These are phyloP conservation scores for Xylariaceae sp. DNA, from an alignment of 2,329 filamentous ascomycete genomes.

Conservation along the genomic window DNA sequence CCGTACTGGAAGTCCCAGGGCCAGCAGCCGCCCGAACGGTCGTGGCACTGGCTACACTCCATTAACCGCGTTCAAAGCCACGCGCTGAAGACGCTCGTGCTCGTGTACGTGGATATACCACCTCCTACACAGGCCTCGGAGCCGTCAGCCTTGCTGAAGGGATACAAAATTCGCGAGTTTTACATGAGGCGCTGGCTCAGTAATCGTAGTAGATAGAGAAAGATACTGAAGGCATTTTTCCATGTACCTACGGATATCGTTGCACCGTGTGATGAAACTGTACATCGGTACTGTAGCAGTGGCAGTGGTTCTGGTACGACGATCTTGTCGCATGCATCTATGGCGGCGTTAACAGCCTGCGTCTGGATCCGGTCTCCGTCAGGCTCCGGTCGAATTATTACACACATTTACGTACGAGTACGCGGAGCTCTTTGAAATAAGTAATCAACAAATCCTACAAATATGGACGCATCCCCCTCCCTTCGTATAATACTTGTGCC, in stretches of 20 bases:
- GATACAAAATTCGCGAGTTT: constrained; percentile 75
- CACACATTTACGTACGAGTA: no score
- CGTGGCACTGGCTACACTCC: constrained; percentile 83
- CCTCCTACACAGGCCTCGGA: constrained; percentile 54
- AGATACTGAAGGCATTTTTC: no score
- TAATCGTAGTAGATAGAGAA: constrained; percentile 57
- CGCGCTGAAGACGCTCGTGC: constrained; percentile 81
- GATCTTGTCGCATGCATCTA: no score
- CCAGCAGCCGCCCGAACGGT: constrained; percentile 44
- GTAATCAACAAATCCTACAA: no score
- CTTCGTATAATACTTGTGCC: no score
- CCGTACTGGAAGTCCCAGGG: constrained; percentile 62
- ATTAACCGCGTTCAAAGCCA: constrained; percentile 85
- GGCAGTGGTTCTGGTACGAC: no score
- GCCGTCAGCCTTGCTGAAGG: constrained; percentile 57
- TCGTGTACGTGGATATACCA: constrained; percentile 90
- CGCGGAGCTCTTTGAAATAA: no score
- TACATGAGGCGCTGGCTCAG: constrained; percentile 77
- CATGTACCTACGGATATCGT: no score
- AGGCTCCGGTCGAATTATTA: no score
- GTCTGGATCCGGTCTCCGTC: no score
- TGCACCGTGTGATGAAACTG: not conserved
- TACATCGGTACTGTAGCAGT: not conserved
- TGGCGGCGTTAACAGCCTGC: no score
- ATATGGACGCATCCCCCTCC: no score